Evolutionary conservation across 2,329 filamentous ascomycete genomes (phyloP), one percentile per base, ranked within the genome.

Genomic region (Colletotrichum chrysophilum): DNA sequence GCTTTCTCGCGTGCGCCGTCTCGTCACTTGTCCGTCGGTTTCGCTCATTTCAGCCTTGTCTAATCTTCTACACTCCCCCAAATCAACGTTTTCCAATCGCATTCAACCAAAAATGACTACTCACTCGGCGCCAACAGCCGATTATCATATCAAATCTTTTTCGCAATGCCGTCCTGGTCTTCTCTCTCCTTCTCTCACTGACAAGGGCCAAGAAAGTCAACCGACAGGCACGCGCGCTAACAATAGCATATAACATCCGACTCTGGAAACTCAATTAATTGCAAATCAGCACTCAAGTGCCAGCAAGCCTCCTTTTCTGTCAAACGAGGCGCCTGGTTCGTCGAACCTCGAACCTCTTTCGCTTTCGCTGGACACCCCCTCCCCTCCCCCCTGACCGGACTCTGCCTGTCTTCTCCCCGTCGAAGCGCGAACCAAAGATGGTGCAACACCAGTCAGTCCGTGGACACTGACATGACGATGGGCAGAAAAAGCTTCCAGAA

Each of bases 401-500:
- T 48, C 18, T 21, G 18, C 58, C 26, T 24, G 13, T 14, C n/a
- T 24, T 38, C 60, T 66, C 30, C 24, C 21, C n/a, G 14, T 26
- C 24, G 60, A 34, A 21, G 56, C 26, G 60, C 14, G 65, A 26
- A 34, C 56, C 52, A 55, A 48, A 32, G 16, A 48, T 43, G 52
- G 66, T 65, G 58, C 58, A 70, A 26, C 32, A 60, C 16, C 56
- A 38, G 26, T 30, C 24, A 14, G 60, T 60, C 26, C 18, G 38
- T 48, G 43, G n/a, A 69, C 52, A 32, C 26, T 69, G 32, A 61
- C 55, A 21, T 61, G 52, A 61, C 24, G 7, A 48, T 71, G 72
- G 68, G 56, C 67, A 71, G 72, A 66, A 24, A 74, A 66, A 66
- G 55, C 72, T 75, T 66, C 55, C 68, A 75, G 68, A 75, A 61